Base-by-base conservation (phyloP, 345 rosid species). In the Sisymbrium altissimum region DNA sequence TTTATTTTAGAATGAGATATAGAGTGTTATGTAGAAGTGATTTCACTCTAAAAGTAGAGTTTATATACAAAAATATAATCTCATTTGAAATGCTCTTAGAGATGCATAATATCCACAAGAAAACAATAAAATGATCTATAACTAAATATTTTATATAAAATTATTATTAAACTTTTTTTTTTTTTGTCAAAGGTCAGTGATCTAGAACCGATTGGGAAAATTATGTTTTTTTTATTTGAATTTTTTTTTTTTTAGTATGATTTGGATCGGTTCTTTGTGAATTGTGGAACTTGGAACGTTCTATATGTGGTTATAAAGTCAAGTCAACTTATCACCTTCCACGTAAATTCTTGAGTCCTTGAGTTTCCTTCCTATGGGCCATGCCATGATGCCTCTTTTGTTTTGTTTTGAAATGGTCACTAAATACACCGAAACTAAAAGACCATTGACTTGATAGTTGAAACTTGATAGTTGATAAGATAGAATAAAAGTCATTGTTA, bases 391-490 rank as follows among this genome's bases (percentile, higher is more conserved):
- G 53, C 52, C 21, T 66, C 70, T 15, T 56, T 17, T 57, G 59
- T 56, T 45, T 25, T 25, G 17, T 56, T 23, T 73, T 54, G 50
- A 38, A 43, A 43, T 11, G 33, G 7, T 41, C 55, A 72, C 19
- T 56, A 8, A 23, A 72, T 14, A 65, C 30, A 71, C 50, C 71
- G 65, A 73, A 73, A 65, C 65, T 44, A 13, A 43, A 64, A 53
- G 70, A 72, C 76, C 71, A 55, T 73, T 64, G 77, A 73, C 77
- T 55, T 64, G 55, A 18, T 50, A n/a, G n/a, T n/a, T n/a, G n/a
- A n/a, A n/a, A n/a, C n/a, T n/a, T n/a, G n/a, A n/a, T n/a, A n/a
- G n/a, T n/a, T n/a, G n/a, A n/a, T n/a, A n/a, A 33, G 6, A 23
- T 63, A 62, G 11, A 14, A 41, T 14, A 25, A 61, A 64, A 45